Base-by-base conservation (phyloP, 2,329 filamentous ascomycete species). In the Venturia nashicola region DNA sequence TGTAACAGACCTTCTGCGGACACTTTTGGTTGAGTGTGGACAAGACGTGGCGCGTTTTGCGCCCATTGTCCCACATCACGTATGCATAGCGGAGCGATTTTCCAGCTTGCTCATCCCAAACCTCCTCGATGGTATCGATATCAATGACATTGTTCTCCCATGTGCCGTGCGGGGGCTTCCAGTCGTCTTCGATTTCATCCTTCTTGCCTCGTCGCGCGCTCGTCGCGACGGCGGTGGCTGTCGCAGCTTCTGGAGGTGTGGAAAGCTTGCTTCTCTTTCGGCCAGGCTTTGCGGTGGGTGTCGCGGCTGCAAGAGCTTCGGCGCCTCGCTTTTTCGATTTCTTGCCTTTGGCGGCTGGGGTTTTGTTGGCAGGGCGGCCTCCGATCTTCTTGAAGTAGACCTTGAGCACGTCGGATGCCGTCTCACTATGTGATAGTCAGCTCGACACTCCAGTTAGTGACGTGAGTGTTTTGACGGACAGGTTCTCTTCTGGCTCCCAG, bases 401-500 rank as follows among this genome's bases (percentile, higher is more conserved):
- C 5, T 83, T 75, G 0, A 93, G 78, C 0, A 88, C 79, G 14
- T 86, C 78, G 32, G 68, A 64, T 2, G 78, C 78, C 20, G 74
- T 74, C 61, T 71, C 73, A 71, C 67, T 70, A 36, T 7, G 40
- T 44, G 3, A 12, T 9, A 14, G 36, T 51, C 11, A 61, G 55
- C 23, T 32, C n/a, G 27, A 23, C 18, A 32, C 14, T 8, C 23
- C 18, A 62, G 27, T 7, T 16, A 9, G 34, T 54, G 59, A 61
- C 2, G 11, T 11, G 3, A 40, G 36, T 46, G n/a, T 14, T 14
- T 68, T 80, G 65, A 51, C 57, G 44, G 74, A 86, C 83, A 90
- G 76, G 68, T 91, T 92, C 12, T 85, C 83, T 69, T 90, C 86
- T 0, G 88, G 86, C 71, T 94, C 90, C 89, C 89, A 93, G 0